These are phyloP conservation scores for Orychophragmus violaceus DNA, from an alignment of 345 rosid species.

Conservation along the genomic window DNA sequence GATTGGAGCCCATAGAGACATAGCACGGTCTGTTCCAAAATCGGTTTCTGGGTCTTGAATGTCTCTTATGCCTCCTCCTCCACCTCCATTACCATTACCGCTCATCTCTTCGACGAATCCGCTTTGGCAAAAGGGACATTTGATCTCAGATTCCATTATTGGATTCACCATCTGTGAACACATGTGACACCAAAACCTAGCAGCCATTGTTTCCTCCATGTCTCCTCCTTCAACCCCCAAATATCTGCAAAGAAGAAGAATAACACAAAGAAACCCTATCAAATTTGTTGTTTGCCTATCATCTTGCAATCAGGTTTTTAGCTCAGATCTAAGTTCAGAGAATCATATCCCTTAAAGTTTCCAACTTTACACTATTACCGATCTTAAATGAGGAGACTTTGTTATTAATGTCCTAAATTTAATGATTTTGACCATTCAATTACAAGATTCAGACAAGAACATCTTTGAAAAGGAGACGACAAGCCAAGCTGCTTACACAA, in stretches of 20 bases:
- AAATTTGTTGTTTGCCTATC: background rate
- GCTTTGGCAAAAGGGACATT: constrained; percentile 71
- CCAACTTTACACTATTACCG: background rate
- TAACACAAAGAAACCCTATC: background rate
- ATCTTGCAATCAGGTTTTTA: background rate
- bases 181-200: constrained; percentile 61
- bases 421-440: background rate
- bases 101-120: constrained; percentile 35
- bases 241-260: constrained; percentile 10
- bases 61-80: constrained; percentile 6
- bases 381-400: background rate
- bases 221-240: constrained; percentile 9
- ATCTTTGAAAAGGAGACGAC: background rate
- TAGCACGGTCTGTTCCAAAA: constrained; percentile 64
- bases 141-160: constrained; percentile 60
- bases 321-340: constrained; percentile 21
- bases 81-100: background rate
- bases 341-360: background rate
- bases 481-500: background rate
- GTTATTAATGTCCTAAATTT: background rate
- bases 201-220: constrained; percentile 52
- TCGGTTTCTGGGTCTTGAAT: constrained; percentile 45
- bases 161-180: constrained; percentile 73
- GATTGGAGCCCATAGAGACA: constrained; percentile 81
- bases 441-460: constrained; percentile 18